Evolutionary conservation across 164 flowering plant species (phyloP), one percentile per base, ranked within the genome.

Genomic region (Liriodendron chinense): DNA sequence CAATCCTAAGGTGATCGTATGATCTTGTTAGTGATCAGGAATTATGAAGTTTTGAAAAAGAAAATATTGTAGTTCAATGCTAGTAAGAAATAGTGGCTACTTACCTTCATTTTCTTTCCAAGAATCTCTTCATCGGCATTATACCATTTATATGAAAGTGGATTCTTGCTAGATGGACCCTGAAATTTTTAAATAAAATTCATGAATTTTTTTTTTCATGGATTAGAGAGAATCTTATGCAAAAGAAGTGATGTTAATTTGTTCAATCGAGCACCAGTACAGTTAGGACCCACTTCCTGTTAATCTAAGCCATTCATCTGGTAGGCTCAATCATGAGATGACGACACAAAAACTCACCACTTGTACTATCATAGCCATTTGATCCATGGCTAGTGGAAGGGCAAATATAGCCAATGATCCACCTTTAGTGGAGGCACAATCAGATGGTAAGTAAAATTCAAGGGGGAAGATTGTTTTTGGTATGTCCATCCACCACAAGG

Each of bases 61-160:
- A 59, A 3, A 9, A n/a, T n/a, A n/a, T 63, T 23, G 24, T n/a
- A n/a, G 25, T 63, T 63, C 12, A n/a, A 21, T 9, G 12, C 2
- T 9, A 63, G 2, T 23, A 63, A 21, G 9, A n/a, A 22, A 59
- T 59, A 70, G 66, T 22, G 12, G 23, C 22, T 21, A 63, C 13
- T 63, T 10, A 63, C 26, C 66, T 9, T 21, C 66, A 63, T 91
- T 79, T 86, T 94, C 88, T 89, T 91, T 68, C 98, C 98, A 28
- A 93, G 91, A 73, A 94, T 90, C 81, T 83, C 94, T 85, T 94
- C 97, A 2, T 93, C 84, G 1, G 95, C 88, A 78, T 90, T 92
- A 56, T 94, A 94, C 96, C 96, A 91, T 78, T 93, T 94, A 74
- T 66, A 94, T 21, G 97, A 77, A 64, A 94, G 89, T 9, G 83